These are phyloP conservation scores for Coprinopsis strossmayeri DNA, from an alignment of 768 basidiomycete species.

Conservation along the genomic window DNA sequence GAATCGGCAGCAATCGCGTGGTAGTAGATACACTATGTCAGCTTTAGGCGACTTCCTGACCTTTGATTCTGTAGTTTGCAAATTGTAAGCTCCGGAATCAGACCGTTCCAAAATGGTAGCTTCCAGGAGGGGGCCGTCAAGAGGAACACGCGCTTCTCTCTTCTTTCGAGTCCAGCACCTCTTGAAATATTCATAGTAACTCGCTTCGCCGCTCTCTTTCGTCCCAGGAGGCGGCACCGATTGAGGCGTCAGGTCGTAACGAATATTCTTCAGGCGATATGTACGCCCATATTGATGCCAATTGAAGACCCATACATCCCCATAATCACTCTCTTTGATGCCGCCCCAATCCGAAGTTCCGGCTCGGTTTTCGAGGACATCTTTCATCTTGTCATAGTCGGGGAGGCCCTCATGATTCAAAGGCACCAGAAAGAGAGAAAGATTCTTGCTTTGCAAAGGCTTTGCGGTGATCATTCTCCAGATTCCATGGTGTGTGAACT, in stretches of 20 bases:
- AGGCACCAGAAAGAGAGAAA: conserved; percentile 64
- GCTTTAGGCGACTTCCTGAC: conserved; percentile 1
- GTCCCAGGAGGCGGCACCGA: conserved; percentile 50
- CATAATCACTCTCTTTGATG: conserved; percentile 43
- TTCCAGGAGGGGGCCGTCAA: conserved; percentile 60
- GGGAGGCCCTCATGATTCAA: conserved; percentile 41
- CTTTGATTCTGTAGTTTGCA: conserved; percentile 11
- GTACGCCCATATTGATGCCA: conserved; percentile 48
- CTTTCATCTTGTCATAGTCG: conserved; percentile 53
- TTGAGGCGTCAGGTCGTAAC: conserved; percentile 59
- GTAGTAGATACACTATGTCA: conserved; percentile 19
- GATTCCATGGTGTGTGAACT: conserved; percentile 57
- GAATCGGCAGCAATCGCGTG: conserved; percentile 45
- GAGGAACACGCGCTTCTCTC: conserved; percentile 36
- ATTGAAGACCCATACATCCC: conserved; percentile 48
- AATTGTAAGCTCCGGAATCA: conserved; percentile 31
- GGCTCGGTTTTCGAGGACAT: conserved; percentile 39
- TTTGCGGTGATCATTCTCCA: conserved; percentile 59
- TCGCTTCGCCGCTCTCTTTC: conserved; percentile 37
- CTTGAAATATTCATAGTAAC: conserved; percentile 56
- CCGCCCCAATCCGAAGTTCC: conserved; percentile 52
- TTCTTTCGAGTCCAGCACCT: conserved; percentile 48
- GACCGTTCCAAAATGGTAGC: conserved; percentile 35
- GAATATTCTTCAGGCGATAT: conserved; percentile 49
- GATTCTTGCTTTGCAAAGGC: conserved; percentile 40